Base-by-base conservation (phyloP, 345 rosid species). In the Dipteronia dyeriana region DNA sequence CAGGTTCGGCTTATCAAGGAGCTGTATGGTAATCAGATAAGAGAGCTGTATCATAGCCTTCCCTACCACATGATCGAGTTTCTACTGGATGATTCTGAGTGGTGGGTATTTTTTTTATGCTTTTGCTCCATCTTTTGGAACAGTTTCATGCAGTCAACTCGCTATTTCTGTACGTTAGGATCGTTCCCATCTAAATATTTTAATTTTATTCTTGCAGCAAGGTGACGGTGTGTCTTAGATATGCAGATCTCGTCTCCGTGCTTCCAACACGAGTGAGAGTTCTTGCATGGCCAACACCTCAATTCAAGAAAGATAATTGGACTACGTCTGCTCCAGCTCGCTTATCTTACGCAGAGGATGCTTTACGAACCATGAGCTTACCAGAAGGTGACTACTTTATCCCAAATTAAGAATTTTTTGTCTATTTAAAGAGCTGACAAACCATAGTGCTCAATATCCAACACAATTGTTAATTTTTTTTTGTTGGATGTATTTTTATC, bases 41-140 rank as follows among this genome's bases (percentile, higher is more conserved):
- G 90, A 66, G 98, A 93, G 84, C 81, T 96, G 70, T 93, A 91
- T 82, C 94, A 94, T 76, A 94, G 97, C 84, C 97, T 92, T 84
- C 97, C 99, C 1, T 92, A 90, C 87, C 93, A 94, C 88, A 89
- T 94, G 91, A 82, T 94, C 79, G 97, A 96, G 84, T 96, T 92
- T 81, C 84, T 82, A 25, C 80, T 94, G 9, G 97, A 91, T 68
- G 95, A 90, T 84, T 82, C 83, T 79, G 94, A 91, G 77, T 90
- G 99, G 98, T 94, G 47, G 80, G 98, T 85, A 74, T 71, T 76
- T 68, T 54, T 62, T 57, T 49, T 74, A 13, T 59, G 62, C 78
- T 59, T 70, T 34, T 41, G 41, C 54, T 38, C 17, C 68, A 59
- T 71, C 45, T 66, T 34, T 47, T 41, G 26, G 61, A 51, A 26